Evolutionary conservation across 495 filamentous ascomycete species (phyloP).

Genomic region (Corynascus novoguineensis): DNA sequence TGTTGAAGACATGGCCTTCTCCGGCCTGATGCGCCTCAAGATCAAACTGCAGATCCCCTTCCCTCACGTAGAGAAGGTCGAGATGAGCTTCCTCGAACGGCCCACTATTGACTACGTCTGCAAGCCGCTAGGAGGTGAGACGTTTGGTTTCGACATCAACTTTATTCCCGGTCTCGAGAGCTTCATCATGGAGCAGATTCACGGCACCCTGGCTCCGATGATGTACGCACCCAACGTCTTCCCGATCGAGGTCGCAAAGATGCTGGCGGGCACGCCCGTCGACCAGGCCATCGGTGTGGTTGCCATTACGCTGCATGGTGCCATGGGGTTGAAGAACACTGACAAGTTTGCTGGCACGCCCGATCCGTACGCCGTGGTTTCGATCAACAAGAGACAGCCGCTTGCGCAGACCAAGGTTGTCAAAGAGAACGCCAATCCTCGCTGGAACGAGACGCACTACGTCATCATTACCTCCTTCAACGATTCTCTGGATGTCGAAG

Average conservation of each 20-base stretch:
- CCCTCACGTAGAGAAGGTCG: constrained; percentile 87
- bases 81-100: constrained; percentile 76
- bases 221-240: constrained; percentile 98
- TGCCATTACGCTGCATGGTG: constrained; percentile 84
- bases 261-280: constrained; percentile 90
- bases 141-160: constrained; percentile 95
- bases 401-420: constrained; percentile 86
- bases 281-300: constrained; percentile 95
- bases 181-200: constrained; percentile 95
- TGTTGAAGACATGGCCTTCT: constrained; percentile 94
- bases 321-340: constrained; percentile 85
- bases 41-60: constrained; percentile 94
- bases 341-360: constrained; percentile 91
- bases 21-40: constrained; percentile 91
- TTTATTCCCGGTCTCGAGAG: constrained; percentile 90
- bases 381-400: constrained; percentile 71
- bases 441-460: constrained; percentile 95
- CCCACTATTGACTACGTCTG: constrained; percentile 88
- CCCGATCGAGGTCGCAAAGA: constrained; percentile 96
- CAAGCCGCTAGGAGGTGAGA: constrained; percentile 94
- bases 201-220: constrained; percentile 86
- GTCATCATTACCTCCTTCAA: constrained; percentile 86
- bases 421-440: constrained; percentile 75
- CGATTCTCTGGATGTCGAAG: constrained; percentile 72
- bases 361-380: constrained; percentile 86